Conservation (phyloP, 441 rosid species). For the Aleurites moluccanus region DNA sequence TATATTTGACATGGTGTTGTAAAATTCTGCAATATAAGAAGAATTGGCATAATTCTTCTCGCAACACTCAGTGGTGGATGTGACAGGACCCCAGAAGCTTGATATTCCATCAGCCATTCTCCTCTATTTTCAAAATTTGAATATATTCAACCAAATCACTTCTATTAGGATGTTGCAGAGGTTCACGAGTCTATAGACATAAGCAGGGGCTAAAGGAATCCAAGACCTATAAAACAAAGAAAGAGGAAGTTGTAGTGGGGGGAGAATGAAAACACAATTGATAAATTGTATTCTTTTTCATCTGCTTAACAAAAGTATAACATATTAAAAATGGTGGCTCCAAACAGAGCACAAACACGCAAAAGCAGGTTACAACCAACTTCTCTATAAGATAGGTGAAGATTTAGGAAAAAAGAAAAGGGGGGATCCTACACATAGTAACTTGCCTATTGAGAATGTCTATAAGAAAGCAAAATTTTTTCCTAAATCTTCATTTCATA, state of each 20-base stretch:
- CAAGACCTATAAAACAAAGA: not conserved
- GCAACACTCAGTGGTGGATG: conserved; percentile 71
- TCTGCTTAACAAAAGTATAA: not conserved
- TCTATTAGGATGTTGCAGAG: no score
- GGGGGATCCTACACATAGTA: not conserved
- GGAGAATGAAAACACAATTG: not conserved
- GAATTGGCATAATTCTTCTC: conserved; percentile 71
- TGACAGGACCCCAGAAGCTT: conserved; percentile 94
- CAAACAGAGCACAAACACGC: no score
- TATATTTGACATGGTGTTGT: conserved; percentile 69
- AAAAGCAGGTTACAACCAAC: not conserved
- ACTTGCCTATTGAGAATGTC: not conserved
- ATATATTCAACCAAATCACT: not conserved
- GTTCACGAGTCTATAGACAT: not conserved
- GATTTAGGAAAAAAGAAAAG: not conserved
- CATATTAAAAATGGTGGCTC: no score
- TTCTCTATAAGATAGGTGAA: not conserved
- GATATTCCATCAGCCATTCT: conserved; percentile 73
- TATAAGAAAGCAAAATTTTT: not conserved
- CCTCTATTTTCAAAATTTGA: not conserved
- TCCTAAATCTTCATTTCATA: not conserved
- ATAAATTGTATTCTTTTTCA: not conserved
- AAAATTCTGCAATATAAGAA: conserved; percentile 77
- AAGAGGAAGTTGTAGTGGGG: not conserved
- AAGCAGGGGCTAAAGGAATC: not conserved